These are phyloP conservation scores for Ophiostoma sp. DNA, from an alignment of 2,329 filamentous ascomycete species.

Conservation along the genomic window DNA sequence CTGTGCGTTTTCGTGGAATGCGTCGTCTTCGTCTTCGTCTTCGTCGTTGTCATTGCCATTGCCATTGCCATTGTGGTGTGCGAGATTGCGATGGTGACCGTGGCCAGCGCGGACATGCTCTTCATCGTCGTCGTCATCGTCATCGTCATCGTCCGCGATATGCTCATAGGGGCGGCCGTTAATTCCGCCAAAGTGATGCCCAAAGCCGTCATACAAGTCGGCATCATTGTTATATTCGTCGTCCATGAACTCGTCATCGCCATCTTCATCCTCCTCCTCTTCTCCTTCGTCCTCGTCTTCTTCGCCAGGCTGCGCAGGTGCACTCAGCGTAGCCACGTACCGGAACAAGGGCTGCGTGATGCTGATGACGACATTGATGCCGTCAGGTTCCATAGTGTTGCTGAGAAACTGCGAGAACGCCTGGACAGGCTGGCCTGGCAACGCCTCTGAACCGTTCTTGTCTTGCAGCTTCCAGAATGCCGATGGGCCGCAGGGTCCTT, in stretches of 20 bases:
- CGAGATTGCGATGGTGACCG: slow-evolving; percentile 29
- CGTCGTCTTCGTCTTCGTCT: not conserved
- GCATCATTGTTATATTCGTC: slow-evolving; percentile 24
- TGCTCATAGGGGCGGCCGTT: not conserved
- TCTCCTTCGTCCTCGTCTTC: not conserved
- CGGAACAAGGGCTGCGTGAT: slow-evolving; percentile 18
- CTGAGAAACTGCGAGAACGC: slow-evolving; percentile 21
- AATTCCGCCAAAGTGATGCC: not conserved
- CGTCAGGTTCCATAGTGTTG: not conserved
- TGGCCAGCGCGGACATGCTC: not conserved
- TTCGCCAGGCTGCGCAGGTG: not conserved
- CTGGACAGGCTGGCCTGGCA: not conserved
- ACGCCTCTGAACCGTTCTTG: not conserved
- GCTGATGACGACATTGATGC: slow-evolving; percentile 23
- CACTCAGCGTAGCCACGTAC: slow-evolving; percentile 3
- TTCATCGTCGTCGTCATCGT: slow-evolving; percentile 23
- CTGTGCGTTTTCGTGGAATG: slow-evolving; percentile 6
- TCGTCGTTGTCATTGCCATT: not conserved
- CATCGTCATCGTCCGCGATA: slow-evolving; percentile 16
- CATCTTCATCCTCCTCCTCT: slow-evolving; percentile 22
- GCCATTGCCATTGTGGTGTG: slow-evolving; percentile 14
- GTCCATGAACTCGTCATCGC: not conserved
- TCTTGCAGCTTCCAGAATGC: slow-evolving; percentile 66
- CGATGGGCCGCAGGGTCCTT: slow-evolving; percentile 65
- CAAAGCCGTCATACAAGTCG: slow-evolving; percentile 23